These are phyloP conservation scores for Didymellaceae sp. DNA, from an alignment of 2,329 filamentous ascomycete genomes.

Conservation along the genomic window DNA sequence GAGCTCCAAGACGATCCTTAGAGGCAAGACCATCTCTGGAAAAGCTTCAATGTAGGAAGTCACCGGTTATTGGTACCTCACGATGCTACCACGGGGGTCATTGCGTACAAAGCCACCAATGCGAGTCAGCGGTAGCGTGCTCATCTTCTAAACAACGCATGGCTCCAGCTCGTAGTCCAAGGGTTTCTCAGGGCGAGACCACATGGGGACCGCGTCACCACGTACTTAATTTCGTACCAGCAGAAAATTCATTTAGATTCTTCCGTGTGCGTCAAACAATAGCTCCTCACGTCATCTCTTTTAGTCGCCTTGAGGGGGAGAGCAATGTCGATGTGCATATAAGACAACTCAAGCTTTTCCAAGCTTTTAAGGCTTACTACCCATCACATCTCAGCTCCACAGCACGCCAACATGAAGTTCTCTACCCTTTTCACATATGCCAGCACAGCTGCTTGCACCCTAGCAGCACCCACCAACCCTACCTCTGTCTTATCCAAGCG, in stretches of 20 bases:
- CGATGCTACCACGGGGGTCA: conserved; percentile 4
- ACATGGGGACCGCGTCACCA: too few species aligned
- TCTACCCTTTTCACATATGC: conserved; percentile 30
- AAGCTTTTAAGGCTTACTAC: not conserved
- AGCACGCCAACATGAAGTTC: conserved; percentile 37
- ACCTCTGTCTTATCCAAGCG: conserved; percentile 37
- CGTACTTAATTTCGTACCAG: conserved; percentile 14
- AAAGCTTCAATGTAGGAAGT: not conserved
- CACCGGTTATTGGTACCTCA: conserved; percentile 14
- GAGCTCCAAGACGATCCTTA: conserved; percentile 10
- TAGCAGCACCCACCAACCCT: conserved; percentile 39
- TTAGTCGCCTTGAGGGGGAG: conserved; percentile 1
- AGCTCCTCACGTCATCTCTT: conserved; percentile 17
- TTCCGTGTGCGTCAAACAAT: conserved; percentile 12
- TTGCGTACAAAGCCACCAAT: conserved; percentile 23
- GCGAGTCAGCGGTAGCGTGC: not conserved
- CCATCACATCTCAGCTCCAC: not conserved
- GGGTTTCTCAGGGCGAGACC: not conserved
- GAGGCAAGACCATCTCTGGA: not conserved
- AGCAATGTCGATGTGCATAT: conserved; percentile 12
- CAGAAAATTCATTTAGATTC: conserved; percentile 4
- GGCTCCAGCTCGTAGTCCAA: conserved; percentile 1
- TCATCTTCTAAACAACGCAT: not conserved
- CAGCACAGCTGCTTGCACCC: conserved; percentile 36
- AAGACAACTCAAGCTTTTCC: conserved; percentile 16